These are phyloP conservation scores for Sarocladium oryzae DNA, from an alignment of 2,329 filamentous ascomycete genomes.

Conservation along the genomic window DNA sequence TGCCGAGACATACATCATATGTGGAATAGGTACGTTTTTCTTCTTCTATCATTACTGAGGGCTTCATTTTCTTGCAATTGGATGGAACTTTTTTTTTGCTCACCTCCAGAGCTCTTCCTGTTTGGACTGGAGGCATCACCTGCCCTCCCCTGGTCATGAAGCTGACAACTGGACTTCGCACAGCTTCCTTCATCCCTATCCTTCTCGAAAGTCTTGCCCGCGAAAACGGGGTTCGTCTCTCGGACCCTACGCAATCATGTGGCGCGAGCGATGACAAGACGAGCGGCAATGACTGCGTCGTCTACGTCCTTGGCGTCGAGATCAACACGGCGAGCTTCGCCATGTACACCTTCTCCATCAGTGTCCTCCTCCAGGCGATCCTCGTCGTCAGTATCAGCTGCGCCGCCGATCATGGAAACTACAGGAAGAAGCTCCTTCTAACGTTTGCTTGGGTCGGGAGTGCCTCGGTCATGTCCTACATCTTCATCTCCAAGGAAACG, in stretches of 20 bases:
- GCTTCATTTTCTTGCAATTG: no score
- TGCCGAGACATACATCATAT: constrained; percentile 93
- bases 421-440: constrained; percentile 81
- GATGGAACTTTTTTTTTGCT: no score
- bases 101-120: no score
- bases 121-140: no score
- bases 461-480: constrained; percentile 78
- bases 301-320: constrained; percentile 73
- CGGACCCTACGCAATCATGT: constrained; percentile 71
- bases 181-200: constrained; percentile 92
- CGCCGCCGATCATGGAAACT: constrained; percentile 88
- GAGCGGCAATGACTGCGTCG: constrained; percentile 60
- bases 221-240: constrained; percentile 81
- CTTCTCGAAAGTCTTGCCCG: constrained; percentile 88
- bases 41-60: no score
- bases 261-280: constrained; percentile 53
- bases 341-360: constrained; percentile 96
- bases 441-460: constrained; percentile 80
- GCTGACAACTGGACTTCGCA: neutral
- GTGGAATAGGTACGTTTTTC: constrained; percentile 55
- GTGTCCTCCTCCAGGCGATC: constrained; percentile 80
- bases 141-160: no score
- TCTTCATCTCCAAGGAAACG: constrained; percentile 66
- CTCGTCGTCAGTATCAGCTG: constrained; percentile 95
- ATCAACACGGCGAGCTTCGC: constrained; percentile 96